phyloP scores from a whole-genome alignment of 2,329 filamentous ascomycete species.

The Gnomoniopsis sp. region DNA sequence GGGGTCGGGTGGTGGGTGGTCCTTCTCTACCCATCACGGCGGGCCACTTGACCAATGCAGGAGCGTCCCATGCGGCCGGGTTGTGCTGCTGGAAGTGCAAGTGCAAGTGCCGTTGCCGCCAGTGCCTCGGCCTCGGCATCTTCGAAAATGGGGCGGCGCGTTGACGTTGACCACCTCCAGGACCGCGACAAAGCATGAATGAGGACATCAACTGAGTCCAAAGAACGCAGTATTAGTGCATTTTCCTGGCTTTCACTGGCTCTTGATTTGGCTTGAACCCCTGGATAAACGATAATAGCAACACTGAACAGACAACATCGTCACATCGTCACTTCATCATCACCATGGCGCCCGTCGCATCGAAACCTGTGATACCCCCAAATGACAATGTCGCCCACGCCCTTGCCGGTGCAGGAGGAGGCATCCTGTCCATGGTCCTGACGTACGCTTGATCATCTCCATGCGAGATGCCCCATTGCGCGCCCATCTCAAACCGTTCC shows the following conservation, averaged over 20 bases:
- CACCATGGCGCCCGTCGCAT: slow-evolving; percentile 27
- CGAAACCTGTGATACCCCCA: slow-evolving; percentile 69
- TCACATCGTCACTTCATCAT: no score
- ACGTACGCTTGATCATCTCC: slow-evolving; percentile 55
- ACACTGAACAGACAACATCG: neutral
- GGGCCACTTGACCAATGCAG: no score
- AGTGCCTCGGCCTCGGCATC: no score
- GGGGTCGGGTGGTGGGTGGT: no score
- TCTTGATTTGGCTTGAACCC: neutral
- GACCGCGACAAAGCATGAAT: slow-evolving; percentile 15
- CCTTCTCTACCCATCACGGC: no score
- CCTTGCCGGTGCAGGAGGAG: slow-evolving; percentile 86
- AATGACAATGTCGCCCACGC: slow-evolving; percentile 98
- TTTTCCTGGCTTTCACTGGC: no score
- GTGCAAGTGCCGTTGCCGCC: no score
- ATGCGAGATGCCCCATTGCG: slow-evolving; percentile 2
- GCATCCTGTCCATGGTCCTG: slow-evolving; percentile 90
- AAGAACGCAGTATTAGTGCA: no score
- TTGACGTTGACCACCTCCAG: no score
- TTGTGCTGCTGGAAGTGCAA: no score
- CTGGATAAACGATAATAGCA: neutral
- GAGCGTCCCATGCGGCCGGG: no score
- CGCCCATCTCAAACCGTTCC: neutral
- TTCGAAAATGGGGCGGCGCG: no score
- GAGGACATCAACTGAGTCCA: slow-evolving; percentile 14